phyloP scores from a whole-genome alignment of 1,284 basidiomycete species.

The Cutaneotrichosporon daszewskae region DNA sequence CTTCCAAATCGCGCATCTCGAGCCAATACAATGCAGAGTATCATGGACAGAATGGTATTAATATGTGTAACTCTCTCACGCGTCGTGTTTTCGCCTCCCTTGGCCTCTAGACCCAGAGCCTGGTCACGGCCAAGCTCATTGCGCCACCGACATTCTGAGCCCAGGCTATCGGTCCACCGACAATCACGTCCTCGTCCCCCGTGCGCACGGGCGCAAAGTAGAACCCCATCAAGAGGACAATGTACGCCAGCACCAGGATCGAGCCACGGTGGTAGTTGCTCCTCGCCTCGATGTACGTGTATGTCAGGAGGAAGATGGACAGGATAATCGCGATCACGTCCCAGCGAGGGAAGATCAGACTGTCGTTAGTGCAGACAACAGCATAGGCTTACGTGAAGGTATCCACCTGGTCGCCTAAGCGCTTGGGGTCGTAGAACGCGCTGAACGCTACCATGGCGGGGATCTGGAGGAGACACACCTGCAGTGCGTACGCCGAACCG shows the following conservation, averaged over 20 bases:
- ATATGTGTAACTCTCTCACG: neutral
- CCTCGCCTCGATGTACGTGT: slow-evolving; percentile 97
- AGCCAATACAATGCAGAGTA: slow-evolving; percentile 1
- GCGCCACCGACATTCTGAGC: neutral
- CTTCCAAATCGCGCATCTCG: too few species aligned
- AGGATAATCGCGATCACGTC: slow-evolving; percentile 93
- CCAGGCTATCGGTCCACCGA: slow-evolving; percentile 3
- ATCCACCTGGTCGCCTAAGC: slow-evolving; percentile 73
- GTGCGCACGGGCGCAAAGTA: slow-evolving; percentile 57
- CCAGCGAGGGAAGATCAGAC: slow-evolving; percentile 97
- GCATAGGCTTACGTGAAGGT: slow-evolving; percentile 70
- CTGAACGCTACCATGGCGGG: slow-evolving; percentile 99
- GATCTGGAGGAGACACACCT: slow-evolving; percentile 96
- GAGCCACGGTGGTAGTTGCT: slow-evolving; percentile 95
- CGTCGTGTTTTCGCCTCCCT: neutral
- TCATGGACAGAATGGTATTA: neutral
- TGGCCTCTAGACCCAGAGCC: slow-evolving; percentile 1
- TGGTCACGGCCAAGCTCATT: neutral
- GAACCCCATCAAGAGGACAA: slow-evolving; percentile 72
- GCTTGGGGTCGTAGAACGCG: slow-evolving; percentile 78
- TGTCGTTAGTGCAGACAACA: slow-evolving; percentile 38
- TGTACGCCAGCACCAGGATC: slow-evolving; percentile 84
- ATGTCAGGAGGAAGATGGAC: slow-evolving; percentile 93
- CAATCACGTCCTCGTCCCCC: neutral
- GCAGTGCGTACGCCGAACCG: slow-evolving; percentile 95